Conservation (phyloP, 768 basidiomycete species). For the Trametes gibbosa region DNA sequence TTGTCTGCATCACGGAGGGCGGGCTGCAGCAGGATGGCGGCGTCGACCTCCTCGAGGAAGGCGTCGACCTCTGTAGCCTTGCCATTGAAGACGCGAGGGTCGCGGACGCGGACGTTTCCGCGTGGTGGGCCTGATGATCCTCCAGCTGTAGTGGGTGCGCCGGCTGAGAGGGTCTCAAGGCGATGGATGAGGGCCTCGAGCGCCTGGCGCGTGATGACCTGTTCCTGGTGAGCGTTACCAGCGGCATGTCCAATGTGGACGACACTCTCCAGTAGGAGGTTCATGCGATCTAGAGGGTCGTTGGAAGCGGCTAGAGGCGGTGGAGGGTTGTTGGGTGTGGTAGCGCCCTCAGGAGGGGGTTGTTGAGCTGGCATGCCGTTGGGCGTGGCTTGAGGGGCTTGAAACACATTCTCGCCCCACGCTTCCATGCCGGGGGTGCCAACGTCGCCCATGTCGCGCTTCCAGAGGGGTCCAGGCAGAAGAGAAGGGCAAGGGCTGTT, state of each 20-base stretch:
- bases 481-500: no score
- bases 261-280: not conserved
- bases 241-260: not conserved
- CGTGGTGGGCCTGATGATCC: not conserved
- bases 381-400: no score
- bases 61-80: not conserved
- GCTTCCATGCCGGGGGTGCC: not conserved
- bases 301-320: no score
- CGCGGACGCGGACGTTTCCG: not conserved
- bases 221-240: not conserved
- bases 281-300: no score
- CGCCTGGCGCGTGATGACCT: not conserved
- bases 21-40: not conserved
- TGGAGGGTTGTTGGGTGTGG: no score
- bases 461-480: no score
- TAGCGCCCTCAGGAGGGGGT: not conserved
- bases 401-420: no score
- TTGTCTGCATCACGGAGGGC: not conserved
- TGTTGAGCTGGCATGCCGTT: not conserved
- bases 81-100: constrained; percentile 5
- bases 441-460: no score
- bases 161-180: not conserved
- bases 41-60: constrained; percentile 1
- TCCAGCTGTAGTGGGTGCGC: not conserved
- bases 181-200: not conserved